Base-by-base conservation (phyloP, 257 asterid species). In the Sherardia arvensis region DNA sequence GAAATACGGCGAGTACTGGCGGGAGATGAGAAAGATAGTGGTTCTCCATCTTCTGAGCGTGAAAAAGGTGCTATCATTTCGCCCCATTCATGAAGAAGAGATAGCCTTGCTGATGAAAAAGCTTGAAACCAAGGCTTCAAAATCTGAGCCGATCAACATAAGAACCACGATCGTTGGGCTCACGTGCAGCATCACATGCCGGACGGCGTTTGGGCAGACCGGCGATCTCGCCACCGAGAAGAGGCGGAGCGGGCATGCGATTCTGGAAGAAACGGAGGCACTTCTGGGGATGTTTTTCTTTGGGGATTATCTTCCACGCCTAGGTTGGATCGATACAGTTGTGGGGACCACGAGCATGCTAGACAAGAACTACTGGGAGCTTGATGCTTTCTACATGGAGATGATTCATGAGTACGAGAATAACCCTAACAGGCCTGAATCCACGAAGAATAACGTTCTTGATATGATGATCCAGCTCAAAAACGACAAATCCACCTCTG, bases 301-400 rank as follows among this genome's bases (percentile, higher is more conserved):
- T 8, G 7, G 20, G 28, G 60, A 55, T 25, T 55, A 55, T 23
- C 33, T 55, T 55, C 60, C 60, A 1, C 30, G 20, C 8, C 26
- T 55, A 7, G 33, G 77, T 5, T 74, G 77, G 83, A 47, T 74
- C 23, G 83, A 78, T 17, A 67, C 53, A n/a, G 26, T 71, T 4
- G 22, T 65, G 9, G 83, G 83, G 8, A 74, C 45, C 53, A 22
- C 26, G 30, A 58, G 59, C 17, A 48, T 65, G 1, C 75, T 78
- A 21, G 75, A 70, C 5, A 54, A 26, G 68, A 48, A 47, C 22
- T 71, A 10, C 53, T 36, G 54, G 60, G 59, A 54, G 12, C 67
- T 71, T 67, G 80, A 78, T 68, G 17, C 47, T n/a, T 74, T 78
- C 69, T 78, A 71, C 27, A 69, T 74, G 25, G 59, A 57, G n/a